Conservation (phyloP, 352 stramenopile species). For the Pseudoperonospora humuli region DNA sequence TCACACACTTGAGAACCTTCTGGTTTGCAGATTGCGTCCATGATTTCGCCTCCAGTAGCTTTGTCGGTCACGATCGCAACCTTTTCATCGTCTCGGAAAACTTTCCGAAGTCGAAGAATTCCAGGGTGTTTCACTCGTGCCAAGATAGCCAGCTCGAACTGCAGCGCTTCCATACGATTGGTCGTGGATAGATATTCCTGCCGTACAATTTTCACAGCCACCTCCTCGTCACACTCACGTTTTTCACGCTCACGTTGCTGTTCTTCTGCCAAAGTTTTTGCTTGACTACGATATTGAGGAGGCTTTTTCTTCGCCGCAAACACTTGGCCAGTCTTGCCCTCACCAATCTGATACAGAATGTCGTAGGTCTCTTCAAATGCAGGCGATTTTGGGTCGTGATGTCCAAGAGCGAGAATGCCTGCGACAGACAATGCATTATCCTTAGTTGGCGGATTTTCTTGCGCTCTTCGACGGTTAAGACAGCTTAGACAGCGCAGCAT, state of each 20-base stretch:
- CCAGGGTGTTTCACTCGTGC: conserved; percentile 43
- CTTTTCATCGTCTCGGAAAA: conserved; percentile 61
- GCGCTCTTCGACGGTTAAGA: conserved; percentile 5
- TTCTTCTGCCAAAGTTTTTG: conserved; percentile 27
- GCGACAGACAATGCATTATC: conserved; percentile 3
- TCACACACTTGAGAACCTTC: conserved; percentile 32
- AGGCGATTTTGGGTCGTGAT: conserved; percentile 14
- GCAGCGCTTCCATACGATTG: conserved; percentile 57
- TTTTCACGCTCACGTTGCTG: conserved; percentile 55
- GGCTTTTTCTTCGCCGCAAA: conserved; percentile 37
- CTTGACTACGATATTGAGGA: conserved; percentile 19
- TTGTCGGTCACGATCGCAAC: conserved; percentile 66
- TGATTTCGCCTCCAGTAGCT: conserved; percentile 50
- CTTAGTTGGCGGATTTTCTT: conserved; percentile 2
- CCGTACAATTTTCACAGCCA: conserved; percentile 63
- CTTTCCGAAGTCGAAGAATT: conserved; percentile 49
- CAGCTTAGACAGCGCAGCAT: conserved; percentile 38
- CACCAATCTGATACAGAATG: conserved; percentile 54
- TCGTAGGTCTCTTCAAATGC: conserved; percentile 65
- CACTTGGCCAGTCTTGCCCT: conserved; percentile 74
- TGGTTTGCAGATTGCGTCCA: conserved; percentile 37
- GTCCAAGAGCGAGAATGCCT: conserved; percentile 2
- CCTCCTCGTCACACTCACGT: conserved; percentile 37
- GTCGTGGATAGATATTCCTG: conserved; percentile 64
- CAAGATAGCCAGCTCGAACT: conserved; percentile 55